Percentiles rank a stretch among this genome's conserved stretches.
These are phyloP conservation scores for Entomophthora muscae DNA, from an alignment of 371 early-diverging fungal genomes.

Conservation along the genomic window DNA sequence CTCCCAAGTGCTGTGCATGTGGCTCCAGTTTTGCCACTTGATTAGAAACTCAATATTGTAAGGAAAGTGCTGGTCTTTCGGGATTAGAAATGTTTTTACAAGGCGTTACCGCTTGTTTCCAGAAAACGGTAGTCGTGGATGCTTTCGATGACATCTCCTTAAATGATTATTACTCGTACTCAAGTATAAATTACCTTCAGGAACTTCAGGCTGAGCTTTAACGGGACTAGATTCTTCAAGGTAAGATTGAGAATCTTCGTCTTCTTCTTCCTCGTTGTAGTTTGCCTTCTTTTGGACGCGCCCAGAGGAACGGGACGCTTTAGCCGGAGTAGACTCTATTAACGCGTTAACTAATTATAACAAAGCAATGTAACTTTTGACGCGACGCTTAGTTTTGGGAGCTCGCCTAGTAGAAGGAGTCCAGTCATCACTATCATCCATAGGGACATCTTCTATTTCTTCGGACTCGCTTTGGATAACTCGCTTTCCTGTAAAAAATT, in stretches of 20 bases:
- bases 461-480: neutral
- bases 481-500: neutral
- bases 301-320: neutral
- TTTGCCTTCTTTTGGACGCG: slow-evolving; percentile 4
- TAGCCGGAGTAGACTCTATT: neutral
- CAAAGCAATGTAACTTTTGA: neutral
- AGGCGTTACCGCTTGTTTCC: too few relatives aligned
- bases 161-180: neutral
- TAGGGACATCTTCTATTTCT: too few relatives aligned
- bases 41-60: slow-evolving; percentile 60
- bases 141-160: slow-evolving; percentile 43
- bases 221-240: neutral
- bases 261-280: slow-evolving; percentile 6
- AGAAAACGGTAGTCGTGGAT: slow-evolving; percentile 32
- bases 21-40: slow-evolving; percentile 87
- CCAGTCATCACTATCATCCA: slow-evolving; percentile 3
- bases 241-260: neutral
- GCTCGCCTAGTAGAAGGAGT: neutral
- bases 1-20: slow-evolving; percentile 89
- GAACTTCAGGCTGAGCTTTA: neutral
- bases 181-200: slow-evolving; percentile 18
- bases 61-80: neutral
- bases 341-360: neutral
- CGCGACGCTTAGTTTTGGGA: neutral
- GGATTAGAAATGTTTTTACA: too few relatives aligned